These are phyloP conservation scores for Lachnellula occidentalis DNA, from an alignment of 2,329 filamentous ascomycete genomes.

Conservation along the genomic window DNA sequence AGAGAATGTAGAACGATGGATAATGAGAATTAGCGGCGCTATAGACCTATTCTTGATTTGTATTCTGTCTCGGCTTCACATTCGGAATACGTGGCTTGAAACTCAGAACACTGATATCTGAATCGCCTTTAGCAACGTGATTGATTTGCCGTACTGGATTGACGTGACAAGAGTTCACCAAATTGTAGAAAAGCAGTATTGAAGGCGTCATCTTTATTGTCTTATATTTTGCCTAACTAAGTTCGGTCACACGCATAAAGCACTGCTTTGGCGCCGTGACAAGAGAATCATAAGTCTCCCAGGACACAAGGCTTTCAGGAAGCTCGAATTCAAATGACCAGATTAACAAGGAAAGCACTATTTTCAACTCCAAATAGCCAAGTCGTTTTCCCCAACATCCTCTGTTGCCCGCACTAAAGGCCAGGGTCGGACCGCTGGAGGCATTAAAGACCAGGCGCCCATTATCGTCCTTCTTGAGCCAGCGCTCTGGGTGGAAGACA, in stretches of 20 bases:
- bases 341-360: constrained; percentile 8
- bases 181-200: no score
- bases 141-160: no score
- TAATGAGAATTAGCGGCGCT: no score
- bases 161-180: no score
- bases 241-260: neutral
- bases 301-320: constrained; percentile 1
- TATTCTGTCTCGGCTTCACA: no score
- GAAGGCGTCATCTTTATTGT: no score
- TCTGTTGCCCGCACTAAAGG: constrained; percentile 34
- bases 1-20: no score
- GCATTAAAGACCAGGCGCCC: constrained; percentile 27
- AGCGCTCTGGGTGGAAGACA: constrained; percentile 35
- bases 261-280: constrained; percentile 10
- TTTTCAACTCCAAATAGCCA: constrained; percentile 33
- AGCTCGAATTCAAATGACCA: constrained; percentile 12
- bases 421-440: constrained; percentile 32
- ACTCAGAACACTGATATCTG: no score
- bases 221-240: no score
- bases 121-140: no score
- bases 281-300: neutral
- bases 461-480: constrained; percentile 25
- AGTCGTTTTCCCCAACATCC: constrained; percentile 37
- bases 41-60: no score
- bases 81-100: no score